A percentile compares a stretch with the other conserved stretches of the same genome.
phyloP scores from a whole-genome alignment of 768 basidiomycete species.

The Amylocystis lapponica region DNA sequence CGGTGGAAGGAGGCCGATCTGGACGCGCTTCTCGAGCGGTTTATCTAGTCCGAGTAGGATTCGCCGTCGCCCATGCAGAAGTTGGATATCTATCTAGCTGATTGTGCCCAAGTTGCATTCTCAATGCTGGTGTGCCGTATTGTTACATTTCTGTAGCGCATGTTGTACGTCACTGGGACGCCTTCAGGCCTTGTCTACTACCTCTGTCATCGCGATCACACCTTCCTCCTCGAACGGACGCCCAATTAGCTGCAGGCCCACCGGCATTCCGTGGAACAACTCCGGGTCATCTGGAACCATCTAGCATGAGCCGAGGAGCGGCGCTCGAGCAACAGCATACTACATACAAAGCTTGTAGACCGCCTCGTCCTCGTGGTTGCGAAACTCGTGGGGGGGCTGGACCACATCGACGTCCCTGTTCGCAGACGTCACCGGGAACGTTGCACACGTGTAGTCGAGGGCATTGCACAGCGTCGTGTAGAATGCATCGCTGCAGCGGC shows the following conservation, averaged over 20 bases:
- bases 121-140: no score
- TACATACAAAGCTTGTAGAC: conserved; percentile 41
- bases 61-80: no score
- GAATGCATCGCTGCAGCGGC: conserved; percentile 27
- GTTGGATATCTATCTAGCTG: no score
- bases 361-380: conserved; percentile 36
- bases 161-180: conserved; percentile 1
- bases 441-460: conserved; percentile 38
- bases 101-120: no score
- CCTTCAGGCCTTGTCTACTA: conserved; percentile 35
- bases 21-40: conserved; percentile 25
- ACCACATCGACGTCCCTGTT: conserved; percentile 35
- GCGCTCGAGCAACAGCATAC: not conserved
- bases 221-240: conserved; percentile 47
- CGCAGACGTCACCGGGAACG: conserved; percentile 45
- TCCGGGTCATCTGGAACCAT: conserved; percentile 39
- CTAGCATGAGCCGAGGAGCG: not conserved
- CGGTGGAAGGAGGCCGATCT: conserved; percentile 42
- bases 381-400: conserved; percentile 32
- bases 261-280: conserved; percentile 38
- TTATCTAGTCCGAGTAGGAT: no score
- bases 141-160: not conserved
- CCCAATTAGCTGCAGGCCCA: conserved; percentile 44
- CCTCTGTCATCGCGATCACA: conserved; percentile 42
- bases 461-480: conserved; percentile 45